Conservation (phyloP, 495 filamentous ascomycete genomes). For the Penicillium canariense region DNA sequence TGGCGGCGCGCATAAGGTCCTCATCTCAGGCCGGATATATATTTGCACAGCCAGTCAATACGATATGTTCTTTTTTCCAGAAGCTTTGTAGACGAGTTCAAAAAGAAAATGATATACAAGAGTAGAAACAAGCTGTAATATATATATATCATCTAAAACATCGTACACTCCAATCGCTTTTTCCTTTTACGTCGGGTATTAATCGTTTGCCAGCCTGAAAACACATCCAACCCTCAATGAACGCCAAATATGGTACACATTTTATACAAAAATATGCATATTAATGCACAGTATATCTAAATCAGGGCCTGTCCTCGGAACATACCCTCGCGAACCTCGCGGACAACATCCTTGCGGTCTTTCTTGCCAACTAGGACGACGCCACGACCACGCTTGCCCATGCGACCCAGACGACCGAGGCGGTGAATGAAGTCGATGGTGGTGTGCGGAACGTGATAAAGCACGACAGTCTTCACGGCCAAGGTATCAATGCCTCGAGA, state of each 20-base stretch:
- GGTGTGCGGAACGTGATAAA: constrained; percentile 94
- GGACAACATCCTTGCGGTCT: constrained; percentile 85
- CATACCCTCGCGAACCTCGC: constrained; percentile 92
- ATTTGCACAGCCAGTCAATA: too few relatives aligned
- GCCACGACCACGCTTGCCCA: constrained; percentile 86
- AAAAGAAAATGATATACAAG: too few relatives aligned
- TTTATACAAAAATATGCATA: constrained; percentile 25
- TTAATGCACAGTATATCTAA: constrained; percentile 35
- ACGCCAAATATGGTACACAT: constrained; percentile 28
- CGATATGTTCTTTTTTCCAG: too few relatives aligned
- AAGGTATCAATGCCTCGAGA: constrained; percentile 93
- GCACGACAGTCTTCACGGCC: constrained; percentile 83
- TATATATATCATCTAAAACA: background rate
- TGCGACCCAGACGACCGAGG: constrained; percentile 83
- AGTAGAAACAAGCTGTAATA: too few relatives aligned
- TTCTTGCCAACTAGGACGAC: constrained; percentile 86
- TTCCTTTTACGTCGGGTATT: background rate
- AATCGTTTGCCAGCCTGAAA: constrained; percentile 13
- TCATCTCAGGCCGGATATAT: too few relatives aligned
- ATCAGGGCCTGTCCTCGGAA: constrained; percentile 86
- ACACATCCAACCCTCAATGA: constrained; percentile 9
- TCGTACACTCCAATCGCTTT: background rate
- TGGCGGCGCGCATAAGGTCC: too few relatives aligned
- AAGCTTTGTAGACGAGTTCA: too few relatives aligned
- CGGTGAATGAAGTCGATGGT: constrained; percentile 98